Evolutionary conservation across 305 asterid genomes (phyloP), one percentile per base, ranked within the genome.

Genomic region (Fraxinus ornus): DNA sequence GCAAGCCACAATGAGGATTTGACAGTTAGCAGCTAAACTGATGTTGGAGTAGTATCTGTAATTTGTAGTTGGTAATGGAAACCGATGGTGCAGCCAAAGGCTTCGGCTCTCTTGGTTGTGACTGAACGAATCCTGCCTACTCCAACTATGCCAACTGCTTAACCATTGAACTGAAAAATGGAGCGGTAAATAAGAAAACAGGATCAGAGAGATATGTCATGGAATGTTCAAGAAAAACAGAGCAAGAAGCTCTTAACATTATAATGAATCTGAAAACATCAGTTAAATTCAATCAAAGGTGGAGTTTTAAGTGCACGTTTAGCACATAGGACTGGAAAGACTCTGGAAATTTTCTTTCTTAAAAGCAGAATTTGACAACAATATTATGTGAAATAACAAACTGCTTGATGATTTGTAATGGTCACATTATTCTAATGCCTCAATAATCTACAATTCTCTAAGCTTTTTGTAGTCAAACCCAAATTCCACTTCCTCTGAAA

Each of bases 71-170:
- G 72, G 87, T 83, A 92, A 62, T 91, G 87, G 92, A 91, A 95
- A 81, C 92, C 82, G 19, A 95, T 82, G 44, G 88, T 64, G 89
- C 98, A 95, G 72, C 90, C 91, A 22, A 95, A 94, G 30, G 96
- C 97, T 85, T 86, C 85, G 2, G 94, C 94, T 86, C 99, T 86
- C 84, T 81, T 93, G 15, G 99, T 95, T 74, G 92, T 91, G 73
- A 97, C 98, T 5, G 92, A 90, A 55, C 98, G 96, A 4, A 95
- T 95, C 79, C 98, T 88, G 39, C 98, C 99, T 57, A 94, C 72
- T 47, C 97, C 98, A 36, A 94, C 75, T 83, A 94, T 91, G 86
- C 97, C 98, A 26, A 93, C 80, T 55, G 93, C 84, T 88, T 92
- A 90, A 28, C 93, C 98, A 71, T 92, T 91, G 87, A 95, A 91